Conservation (phyloP, 2,329 filamentous ascomycete genomes). For the Nemania serpens region DNA sequence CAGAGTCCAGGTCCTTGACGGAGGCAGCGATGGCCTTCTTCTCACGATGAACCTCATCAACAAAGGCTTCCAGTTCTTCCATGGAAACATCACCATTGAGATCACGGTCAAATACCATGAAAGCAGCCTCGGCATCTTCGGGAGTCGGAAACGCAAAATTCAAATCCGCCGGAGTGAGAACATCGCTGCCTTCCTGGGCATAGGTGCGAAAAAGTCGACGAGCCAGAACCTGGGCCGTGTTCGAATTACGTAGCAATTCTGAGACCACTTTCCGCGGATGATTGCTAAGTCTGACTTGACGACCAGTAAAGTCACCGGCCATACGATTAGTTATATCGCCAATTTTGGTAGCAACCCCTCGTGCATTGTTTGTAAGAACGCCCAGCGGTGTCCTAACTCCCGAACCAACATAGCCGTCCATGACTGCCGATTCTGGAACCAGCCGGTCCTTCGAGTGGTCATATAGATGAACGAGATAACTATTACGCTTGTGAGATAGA, state of each 20-base stretch:
- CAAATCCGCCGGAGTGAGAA: constrained; percentile 78
- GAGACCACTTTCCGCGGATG: constrained; percentile 86
- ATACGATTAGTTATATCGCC: constrained; percentile 78
- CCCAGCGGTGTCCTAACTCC: constrained; percentile 76
- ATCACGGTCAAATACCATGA: constrained; percentile 93
- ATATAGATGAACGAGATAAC: constrained; percentile 57
- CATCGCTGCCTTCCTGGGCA: constrained; percentile 73
- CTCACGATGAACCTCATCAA: constrained; percentile 91
- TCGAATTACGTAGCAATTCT: constrained; percentile 72
- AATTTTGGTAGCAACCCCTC: constrained; percentile 76
- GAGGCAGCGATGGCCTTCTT: constrained; percentile 95
- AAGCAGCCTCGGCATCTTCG: constrained; percentile 88
- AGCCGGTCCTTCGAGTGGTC: constrained; percentile 79
- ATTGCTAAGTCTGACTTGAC: constrained; percentile 65
- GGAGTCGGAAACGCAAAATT: constrained; percentile 76
- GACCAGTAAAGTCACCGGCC: constrained; percentile 89
- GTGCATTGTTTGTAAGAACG: constrained; percentile 74
- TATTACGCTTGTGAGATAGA: constrained; percentile 52
- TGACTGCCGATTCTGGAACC: constrained; percentile 56
- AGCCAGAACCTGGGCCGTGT: constrained; percentile 80
- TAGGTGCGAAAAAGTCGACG: constrained; percentile 88
- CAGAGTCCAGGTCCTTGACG: constrained; percentile 91
- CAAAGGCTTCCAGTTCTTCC: constrained; percentile 90
- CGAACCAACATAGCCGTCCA: constrained; percentile 53
- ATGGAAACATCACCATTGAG: constrained; percentile 96